Conservation (phyloP, 1,284 basidiomycete genomes). For the Laetiporus sulphureus region DNA sequence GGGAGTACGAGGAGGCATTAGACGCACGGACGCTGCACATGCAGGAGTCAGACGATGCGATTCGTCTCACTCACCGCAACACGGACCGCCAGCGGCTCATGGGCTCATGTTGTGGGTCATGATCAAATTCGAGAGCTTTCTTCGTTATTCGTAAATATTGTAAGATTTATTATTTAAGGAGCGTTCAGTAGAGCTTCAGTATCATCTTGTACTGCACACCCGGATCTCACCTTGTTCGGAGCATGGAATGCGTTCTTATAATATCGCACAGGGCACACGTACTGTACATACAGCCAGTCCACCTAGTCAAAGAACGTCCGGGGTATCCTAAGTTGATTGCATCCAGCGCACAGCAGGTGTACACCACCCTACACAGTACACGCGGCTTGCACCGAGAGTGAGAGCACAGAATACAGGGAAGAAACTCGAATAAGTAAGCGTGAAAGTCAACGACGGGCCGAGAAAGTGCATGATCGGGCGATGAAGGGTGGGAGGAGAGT, state of each 20-base stretch:
- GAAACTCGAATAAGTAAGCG: background rate
- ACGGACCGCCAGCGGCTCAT: slow-evolving; percentile 4
- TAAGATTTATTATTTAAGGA: background rate
- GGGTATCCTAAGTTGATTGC: slow-evolving; percentile 6
- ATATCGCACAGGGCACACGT: too few relatives aligned
- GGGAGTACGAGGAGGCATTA: slow-evolving; percentile 55
- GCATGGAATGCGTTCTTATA: too few relatives aligned
- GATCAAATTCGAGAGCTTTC: too few relatives aligned
- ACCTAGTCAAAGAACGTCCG: background rate
- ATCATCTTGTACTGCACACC: background rate
- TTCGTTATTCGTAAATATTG: too few relatives aligned
- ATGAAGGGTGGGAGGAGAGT: too few relatives aligned
- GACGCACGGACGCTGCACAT: slow-evolving; percentile 27
- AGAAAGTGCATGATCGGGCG: too few relatives aligned
- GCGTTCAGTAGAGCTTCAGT: background rate
- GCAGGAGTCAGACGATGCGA: slow-evolving; percentile 15
- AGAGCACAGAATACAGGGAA: background rate
- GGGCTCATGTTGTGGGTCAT: slow-evolving; percentile 18
- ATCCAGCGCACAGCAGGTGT: slow-evolving; percentile 5
- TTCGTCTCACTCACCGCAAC: slow-evolving; percentile 6
- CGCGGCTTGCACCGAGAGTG: background rate
- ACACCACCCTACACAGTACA: slow-evolving; percentile 3
- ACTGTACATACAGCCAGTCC: too few relatives aligned
- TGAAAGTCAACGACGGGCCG: background rate
- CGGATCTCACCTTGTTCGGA: background rate